Percentiles rank a stretch among this genome's conserved stretches.
Conservation (phyloP, 306 rosid genomes). For the Casuarina cunninghamiana region DNA sequence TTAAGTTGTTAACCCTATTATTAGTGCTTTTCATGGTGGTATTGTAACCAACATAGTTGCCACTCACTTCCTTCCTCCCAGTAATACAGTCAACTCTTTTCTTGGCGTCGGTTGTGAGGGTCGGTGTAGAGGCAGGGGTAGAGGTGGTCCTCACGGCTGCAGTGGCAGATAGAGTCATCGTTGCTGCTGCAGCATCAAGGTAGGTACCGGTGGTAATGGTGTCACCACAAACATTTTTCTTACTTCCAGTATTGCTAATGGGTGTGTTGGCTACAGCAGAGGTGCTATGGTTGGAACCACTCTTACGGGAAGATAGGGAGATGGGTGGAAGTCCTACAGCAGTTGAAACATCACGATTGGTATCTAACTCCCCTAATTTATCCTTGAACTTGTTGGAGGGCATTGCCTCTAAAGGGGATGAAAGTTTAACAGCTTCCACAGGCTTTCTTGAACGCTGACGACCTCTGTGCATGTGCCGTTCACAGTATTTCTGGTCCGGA, state of each 20-base stretch:
- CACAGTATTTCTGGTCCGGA: conserved; percentile 70
- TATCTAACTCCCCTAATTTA: conserved; percentile 24
- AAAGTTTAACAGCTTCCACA: conserved; percentile 65
- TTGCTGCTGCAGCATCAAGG: background rate
- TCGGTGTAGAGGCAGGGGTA: conserved; percentile 19
- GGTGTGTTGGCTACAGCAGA: conserved; percentile 13
- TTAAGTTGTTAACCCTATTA: conserved; percentile 25
- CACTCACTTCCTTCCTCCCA: conserved; percentile 31
- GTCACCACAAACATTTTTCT: conserved; percentile 18
- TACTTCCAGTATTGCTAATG: conserved; percentile 24
- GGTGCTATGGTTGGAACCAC: conserved; percentile 19
- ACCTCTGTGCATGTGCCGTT: conserved; percentile 84
- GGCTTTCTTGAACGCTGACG: conserved; percentile 98
- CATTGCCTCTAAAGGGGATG: conserved; percentile 37
- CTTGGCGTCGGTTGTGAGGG: conserved; percentile 14
- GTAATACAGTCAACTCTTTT: conserved; percentile 2
- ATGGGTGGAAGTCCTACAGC: conserved; percentile 34
- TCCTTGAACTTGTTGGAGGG: conserved; percentile 26
- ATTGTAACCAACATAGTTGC: conserved; percentile 19
- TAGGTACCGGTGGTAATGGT: conserved; percentile 18
- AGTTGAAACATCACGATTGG: conserved; percentile 20
- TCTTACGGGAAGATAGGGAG: conserved; percentile 21
- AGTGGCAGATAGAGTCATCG: conserved; percentile 11
- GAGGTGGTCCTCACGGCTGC: conserved; percentile 7
- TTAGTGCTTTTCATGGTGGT: conserved; percentile 21